Percentiles rank a stretch among this genome's conserved stretches.
Evolutionary conservation across 352 stramenopile species (phyloP).

Genomic region (Phytophthora hybrid): DNA sequence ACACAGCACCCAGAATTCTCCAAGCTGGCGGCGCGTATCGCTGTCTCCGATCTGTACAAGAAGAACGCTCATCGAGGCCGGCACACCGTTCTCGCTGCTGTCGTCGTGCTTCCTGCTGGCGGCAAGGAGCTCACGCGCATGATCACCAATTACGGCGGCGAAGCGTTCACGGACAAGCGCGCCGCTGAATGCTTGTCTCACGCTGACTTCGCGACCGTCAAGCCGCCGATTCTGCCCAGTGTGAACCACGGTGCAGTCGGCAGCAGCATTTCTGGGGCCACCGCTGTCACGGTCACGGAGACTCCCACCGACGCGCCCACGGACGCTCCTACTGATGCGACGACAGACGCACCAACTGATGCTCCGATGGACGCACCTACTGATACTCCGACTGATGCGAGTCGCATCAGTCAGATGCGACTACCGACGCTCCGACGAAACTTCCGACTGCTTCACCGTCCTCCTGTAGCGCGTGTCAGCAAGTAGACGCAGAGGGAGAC

Average conservation of each 20-base stretch:
- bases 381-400: neutral
- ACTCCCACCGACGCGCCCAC: neutral
- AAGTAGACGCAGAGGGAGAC: conserved; percentile 17
- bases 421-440: conserved; percentile 5
- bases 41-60: conserved; percentile 99
- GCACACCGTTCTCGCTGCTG: conserved; percentile 97
- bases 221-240: conserved; percentile 51
- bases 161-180: too few relatives aligned
- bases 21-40: conserved; percentile 98
- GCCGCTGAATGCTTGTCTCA: too few relatives aligned
- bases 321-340: neutral
- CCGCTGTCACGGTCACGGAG: neutral
- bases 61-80: conserved; percentile 99
- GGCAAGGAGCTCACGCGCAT: too few relatives aligned
- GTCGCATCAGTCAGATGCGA: neutral
- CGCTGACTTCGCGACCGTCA: too few relatives aligned
- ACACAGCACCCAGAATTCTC: conserved; percentile 99
- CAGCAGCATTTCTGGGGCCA: conserved; percentile 9
- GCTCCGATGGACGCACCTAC: neutral
- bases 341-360: neutral
- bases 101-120: conserved; percentile 98
- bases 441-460: conserved; percentile 3
- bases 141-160: too few relatives aligned
- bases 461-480: conserved; percentile 11
- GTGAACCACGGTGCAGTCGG: conserved; percentile 42